phyloP scores from a whole-genome alignment of 1,284 basidiomycete species.

The Laetiporus sulphureus region DNA sequence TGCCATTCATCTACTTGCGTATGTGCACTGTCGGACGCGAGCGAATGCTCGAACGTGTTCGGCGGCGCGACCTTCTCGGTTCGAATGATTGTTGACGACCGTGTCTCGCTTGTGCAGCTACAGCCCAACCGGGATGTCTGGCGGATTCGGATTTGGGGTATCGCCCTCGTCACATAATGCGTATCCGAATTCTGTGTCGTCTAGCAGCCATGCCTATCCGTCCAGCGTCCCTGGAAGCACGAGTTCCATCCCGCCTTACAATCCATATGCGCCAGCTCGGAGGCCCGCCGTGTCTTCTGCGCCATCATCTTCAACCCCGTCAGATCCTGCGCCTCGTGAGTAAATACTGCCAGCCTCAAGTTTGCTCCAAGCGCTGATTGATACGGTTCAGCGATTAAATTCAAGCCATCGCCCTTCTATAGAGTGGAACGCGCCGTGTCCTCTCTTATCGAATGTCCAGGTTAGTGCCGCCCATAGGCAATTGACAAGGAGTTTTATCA shows the following conservation, averaged over 20 bases:
- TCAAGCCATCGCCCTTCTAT: constrained; percentile 78
- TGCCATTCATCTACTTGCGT: constrained; percentile 14
- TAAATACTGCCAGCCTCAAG: constrained; percentile 16
- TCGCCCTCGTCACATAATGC: constrained; percentile 8
- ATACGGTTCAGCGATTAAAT: constrained; percentile 50
- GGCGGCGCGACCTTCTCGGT: no score
- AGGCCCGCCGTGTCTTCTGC: constrained; percentile 29
- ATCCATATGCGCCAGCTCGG: constrained; percentile 57
- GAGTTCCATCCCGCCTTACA: constrained; percentile 39
- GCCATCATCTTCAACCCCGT: constrained; percentile 20
- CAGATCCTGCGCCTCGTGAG: constrained; percentile 27
- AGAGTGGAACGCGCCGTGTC: constrained; percentile 60
- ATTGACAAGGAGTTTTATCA: background rate
- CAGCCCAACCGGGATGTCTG: constrained; percentile 4
- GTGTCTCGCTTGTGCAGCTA: constrained; percentile 5
- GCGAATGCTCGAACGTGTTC: no score
- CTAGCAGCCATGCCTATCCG: constrained; percentile 10
- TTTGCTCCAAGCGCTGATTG: constrained; percentile 4
- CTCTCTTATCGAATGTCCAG: constrained; percentile 63
- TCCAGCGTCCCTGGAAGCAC: constrained; percentile 7
- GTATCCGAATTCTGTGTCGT: constrained; percentile 11
- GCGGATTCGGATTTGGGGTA: no score
- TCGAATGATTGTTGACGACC: no score
- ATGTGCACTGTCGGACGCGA: background rate
- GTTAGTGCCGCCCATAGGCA: constrained; percentile 42